A percentile compares a stretch with the other conserved stretches of the same genome.
Evolutionary conservation across 352 stramenopile genomes (phyloP).

Genomic region (Pythium aquatile): DNA sequence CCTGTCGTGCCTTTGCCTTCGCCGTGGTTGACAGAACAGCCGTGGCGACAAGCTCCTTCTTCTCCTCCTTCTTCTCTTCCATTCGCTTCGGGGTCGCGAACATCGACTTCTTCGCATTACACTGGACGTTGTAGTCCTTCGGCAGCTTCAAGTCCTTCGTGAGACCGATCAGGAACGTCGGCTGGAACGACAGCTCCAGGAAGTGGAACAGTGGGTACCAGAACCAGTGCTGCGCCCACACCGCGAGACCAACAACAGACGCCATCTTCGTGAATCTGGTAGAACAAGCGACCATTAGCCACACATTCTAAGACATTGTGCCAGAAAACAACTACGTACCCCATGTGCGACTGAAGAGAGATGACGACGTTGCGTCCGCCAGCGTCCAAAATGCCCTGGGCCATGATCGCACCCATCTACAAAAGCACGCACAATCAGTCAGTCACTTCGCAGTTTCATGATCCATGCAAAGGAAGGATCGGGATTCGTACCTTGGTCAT

Average conservation of each 20-base stretch:
- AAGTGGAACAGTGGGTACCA: slow-evolving; percentile 99
- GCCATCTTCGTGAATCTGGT: slow-evolving; percentile 96
- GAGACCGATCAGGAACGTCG: slow-evolving; percentile 95
- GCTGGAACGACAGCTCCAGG: slow-evolving; percentile 95
- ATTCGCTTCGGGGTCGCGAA: slow-evolving; percentile 98
- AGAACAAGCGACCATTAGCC: background rate
- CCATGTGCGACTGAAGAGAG: slow-evolving; percentile 93
- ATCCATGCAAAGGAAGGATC: background rate
- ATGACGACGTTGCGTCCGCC: slow-evolving; percentile 97
- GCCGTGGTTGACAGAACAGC: slow-evolving; percentile 97
- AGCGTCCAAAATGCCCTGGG: slow-evolving; percentile 96
- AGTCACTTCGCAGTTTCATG: too few species aligned
- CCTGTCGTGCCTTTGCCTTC: slow-evolving; percentile 94
- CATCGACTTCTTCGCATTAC: slow-evolving; percentile 92
- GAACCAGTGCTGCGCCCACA: slow-evolving; percentile 99
- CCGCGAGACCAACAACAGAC: slow-evolving; percentile 93
- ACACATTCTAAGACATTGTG: background rate
- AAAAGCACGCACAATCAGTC: background rate
- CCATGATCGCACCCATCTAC: slow-evolving; percentile 96
- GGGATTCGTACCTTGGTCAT: slow-evolving; percentile 89
- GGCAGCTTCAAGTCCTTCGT: slow-evolving; percentile 99
- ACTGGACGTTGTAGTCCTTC: slow-evolving; percentile 92
- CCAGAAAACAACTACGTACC: slow-evolving; percentile 29
- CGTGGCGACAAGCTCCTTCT: slow-evolving; percentile 97
- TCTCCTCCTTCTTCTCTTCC: slow-evolving; percentile 99